These are phyloP conservation scores for Funneliformis mosseae DNA, from an alignment of 192 early-diverging fungal genomes.

Conservation along the genomic window DNA sequence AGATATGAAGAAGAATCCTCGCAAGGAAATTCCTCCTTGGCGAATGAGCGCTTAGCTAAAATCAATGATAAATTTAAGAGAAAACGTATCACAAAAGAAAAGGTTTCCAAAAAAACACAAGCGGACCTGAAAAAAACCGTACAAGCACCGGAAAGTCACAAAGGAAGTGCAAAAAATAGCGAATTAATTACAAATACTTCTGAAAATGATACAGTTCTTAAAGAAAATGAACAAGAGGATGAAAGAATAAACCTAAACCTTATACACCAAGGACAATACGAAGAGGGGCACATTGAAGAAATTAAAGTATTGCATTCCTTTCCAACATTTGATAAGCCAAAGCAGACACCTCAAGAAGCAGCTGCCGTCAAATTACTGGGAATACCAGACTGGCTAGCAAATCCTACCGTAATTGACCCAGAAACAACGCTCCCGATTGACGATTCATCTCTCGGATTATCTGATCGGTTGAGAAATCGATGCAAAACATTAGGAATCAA, in stretches of 20 bases:
- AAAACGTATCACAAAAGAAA: not conserved
- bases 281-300: not conserved
- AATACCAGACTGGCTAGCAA: constrained; percentile 86
- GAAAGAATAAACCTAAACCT: not conserved
- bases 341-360: constrained; percentile 44
- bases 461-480: constrained; percentile 58
- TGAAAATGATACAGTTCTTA: not conserved
- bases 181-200: not conserved
- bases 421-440: constrained; percentile 51
- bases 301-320: constrained; percentile 42
- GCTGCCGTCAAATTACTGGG: constrained; percentile 63
- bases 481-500: constrained; percentile 66
- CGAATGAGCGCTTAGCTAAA: not conserved
- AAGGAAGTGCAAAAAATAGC: not conserved
- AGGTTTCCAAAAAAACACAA: not conserved
- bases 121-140: not conserved
- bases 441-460: constrained; percentile 62
- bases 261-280: not conserved
- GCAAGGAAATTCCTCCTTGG: not conserved
- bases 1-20: constrained; percentile 13
- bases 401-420: constrained; percentile 75
- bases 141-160: too few relatives aligned
- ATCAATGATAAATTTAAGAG: constrained; percentile 21
- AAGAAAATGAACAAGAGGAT: not conserved
- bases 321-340: constrained; percentile 46